These are phyloP conservation scores for Cadophora sp. DNA, from an alignment of 2,329 filamentous ascomycete genomes.

Conservation along the genomic window DNA sequence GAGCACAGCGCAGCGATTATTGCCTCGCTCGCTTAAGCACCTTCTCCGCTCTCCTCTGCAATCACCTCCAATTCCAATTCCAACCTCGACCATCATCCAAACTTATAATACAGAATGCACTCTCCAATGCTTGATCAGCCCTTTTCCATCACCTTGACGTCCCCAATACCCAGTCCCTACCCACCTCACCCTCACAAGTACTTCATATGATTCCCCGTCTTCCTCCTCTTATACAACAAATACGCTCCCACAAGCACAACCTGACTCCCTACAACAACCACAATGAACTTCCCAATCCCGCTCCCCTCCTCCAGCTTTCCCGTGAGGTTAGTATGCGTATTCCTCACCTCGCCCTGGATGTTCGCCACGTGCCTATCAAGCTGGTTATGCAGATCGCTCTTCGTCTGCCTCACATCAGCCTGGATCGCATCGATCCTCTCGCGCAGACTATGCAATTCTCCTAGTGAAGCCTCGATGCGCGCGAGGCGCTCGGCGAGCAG, in stretches of 20 bases:
- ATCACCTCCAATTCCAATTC: too few relatives aligned
- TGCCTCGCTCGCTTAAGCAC: neutral
- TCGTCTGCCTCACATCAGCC: slow-evolving; percentile 63
- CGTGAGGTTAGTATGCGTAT: slow-evolving; percentile 34
- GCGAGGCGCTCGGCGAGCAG: slow-evolving; percentile 29
- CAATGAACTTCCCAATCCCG: slow-evolving; percentile 22
- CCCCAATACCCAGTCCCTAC: neutral
- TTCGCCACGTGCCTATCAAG: slow-evolving; percentile 37
- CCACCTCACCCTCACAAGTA: slow-evolving; percentile 38
- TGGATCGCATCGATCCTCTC: slow-evolving; percentile 60
- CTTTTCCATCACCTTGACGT: too few relatives aligned
- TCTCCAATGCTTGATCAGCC: too few relatives aligned
- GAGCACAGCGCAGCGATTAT: too few relatives aligned
- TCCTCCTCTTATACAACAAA: slow-evolving; percentile 44
- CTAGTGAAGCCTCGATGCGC: slow-evolving; percentile 41
- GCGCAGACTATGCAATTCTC: slow-evolving; percentile 53
- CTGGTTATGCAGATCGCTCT: slow-evolving; percentile 52
- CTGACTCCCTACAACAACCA: slow-evolving; percentile 42
- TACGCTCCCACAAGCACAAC: slow-evolving; percentile 38
- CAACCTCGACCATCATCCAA: neutral
- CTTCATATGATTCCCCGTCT: slow-evolving; percentile 42
- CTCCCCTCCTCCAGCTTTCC: slow-evolving; percentile 25
- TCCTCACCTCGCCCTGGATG: slow-evolving; percentile 36
- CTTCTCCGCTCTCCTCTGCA: neutral
- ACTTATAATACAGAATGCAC: neutral